Percentiles rank a stretch among this genome's conserved stretches.
These are phyloP conservation scores for Aotearoamyces nothofagi DNA, from an alignment of 2,329 filamentous ascomycete species.

Conservation along the genomic window DNA sequence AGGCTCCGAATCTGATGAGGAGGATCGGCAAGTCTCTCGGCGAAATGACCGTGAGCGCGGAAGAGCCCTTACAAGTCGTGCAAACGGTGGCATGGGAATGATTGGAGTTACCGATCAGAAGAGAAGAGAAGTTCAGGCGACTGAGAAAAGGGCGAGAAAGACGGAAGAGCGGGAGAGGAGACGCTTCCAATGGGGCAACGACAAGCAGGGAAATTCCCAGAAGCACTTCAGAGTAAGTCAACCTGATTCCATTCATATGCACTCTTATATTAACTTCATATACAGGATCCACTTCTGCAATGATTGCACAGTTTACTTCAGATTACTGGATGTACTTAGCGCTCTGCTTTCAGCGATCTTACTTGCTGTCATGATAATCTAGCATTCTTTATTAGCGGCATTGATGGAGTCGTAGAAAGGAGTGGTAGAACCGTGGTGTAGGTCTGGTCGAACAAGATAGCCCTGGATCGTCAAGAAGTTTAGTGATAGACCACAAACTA, in stretches of 20 bases:
- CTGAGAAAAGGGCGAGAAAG: constrained; percentile 55
- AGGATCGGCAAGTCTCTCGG: constrained; percentile 20
- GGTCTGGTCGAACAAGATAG: too few species aligned
- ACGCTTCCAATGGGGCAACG: constrained; percentile 52
- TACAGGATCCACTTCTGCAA: constrained; percentile 20
- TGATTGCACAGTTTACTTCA: too few species aligned
- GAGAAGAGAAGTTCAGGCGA: constrained; percentile 49
- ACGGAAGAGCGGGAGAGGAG: constrained; percentile 45
- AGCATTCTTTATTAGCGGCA: too few species aligned
- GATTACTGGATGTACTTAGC: too few species aligned
- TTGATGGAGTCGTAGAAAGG: too few species aligned
- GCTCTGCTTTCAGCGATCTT: too few species aligned
- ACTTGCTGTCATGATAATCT: too few species aligned
- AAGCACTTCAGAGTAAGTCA: constrained; percentile 51
- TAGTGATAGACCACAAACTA: too few species aligned
- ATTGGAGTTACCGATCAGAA: constrained; percentile 60
- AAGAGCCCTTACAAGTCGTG: constrained; percentile 46
- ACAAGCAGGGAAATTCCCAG: constrained; percentile 51
- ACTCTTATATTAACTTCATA: constrained; percentile 11
- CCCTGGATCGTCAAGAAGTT: too few species aligned
- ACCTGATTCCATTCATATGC: not conserved
- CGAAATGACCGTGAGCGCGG: constrained; percentile 26
- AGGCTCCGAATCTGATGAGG: constrained; percentile 28
- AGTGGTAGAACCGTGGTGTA: too few species aligned
- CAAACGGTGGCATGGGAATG: constrained; percentile 64